Percentiles rank a stretch among this genome's conserved stretches.
Evolutionary conservation across 805 yeast species (phyloP).

Genomic region (Sporopachydermia lactativora): DNA sequence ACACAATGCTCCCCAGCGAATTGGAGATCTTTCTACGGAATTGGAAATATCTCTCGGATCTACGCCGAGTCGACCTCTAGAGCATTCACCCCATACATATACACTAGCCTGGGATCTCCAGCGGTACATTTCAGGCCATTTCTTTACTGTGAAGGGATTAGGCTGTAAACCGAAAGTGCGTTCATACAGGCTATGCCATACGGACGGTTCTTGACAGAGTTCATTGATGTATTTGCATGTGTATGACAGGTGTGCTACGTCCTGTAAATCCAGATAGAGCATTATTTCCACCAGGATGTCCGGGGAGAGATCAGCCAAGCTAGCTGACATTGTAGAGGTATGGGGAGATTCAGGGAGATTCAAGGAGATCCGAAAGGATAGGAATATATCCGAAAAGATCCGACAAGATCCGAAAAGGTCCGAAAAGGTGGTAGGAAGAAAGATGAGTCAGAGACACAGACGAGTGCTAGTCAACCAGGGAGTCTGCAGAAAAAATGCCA

Average conservation of each 20-base stretch:
- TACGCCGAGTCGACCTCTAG: conserved; percentile 33
- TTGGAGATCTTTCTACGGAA: conserved; percentile 16
- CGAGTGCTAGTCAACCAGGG: too few species aligned
- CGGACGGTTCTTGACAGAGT: conserved; percentile 24
- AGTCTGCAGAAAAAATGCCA: too few species aligned
- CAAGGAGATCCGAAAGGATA: too few species aligned
- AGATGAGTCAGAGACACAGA: too few species aligned
- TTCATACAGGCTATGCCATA: conserved; percentile 30
- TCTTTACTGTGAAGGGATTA: conserved; percentile 25
- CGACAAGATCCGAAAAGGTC: too few species aligned
- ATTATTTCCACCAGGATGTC: conserved; percentile 13
- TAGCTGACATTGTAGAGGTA: too few species aligned
- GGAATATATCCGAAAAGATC: too few species aligned
- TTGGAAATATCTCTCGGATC: conserved; percentile 10
- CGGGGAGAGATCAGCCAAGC: too few species aligned
- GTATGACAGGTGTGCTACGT: conserved; percentile 26
- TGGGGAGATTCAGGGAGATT: too few species aligned
- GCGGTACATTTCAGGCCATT: conserved; percentile 37
- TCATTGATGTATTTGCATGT: conserved; percentile 25
- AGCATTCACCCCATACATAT: conserved; percentile 36
- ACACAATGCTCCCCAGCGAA: too few species aligned
- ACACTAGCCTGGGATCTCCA: conserved; percentile 26
- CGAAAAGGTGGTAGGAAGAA: too few species aligned
- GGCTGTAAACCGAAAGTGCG: conserved; percentile 32
- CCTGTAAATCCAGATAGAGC: conserved; percentile 15